Evolutionary conservation across 345 rosid genomes (phyloP).

Genomic region (Gossypium sturtianum): DNA sequence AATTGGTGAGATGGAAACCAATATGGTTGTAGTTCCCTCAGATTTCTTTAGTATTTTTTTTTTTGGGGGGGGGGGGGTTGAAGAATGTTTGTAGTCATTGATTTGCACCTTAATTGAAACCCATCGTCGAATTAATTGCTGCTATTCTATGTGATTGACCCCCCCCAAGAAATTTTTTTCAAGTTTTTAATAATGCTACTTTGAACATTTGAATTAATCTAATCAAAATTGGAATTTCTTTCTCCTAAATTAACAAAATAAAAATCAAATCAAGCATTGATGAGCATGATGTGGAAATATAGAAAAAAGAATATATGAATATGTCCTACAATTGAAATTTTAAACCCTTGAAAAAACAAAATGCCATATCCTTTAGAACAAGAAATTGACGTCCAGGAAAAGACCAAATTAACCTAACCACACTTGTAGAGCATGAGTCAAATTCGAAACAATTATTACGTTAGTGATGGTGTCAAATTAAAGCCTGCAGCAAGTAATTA

Average conservation of each 20-base stretch:
- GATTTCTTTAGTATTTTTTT: background rate
- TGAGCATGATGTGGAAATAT: background rate
- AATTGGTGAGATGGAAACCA: background rate
- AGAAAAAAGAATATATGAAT: background rate
- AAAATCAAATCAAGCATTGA: background rate
- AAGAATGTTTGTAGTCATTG: background rate
- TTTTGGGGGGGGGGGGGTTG: background rate
- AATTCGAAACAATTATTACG: background rate
- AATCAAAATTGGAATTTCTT: background rate
- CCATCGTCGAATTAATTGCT: background rate
- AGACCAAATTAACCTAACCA: background rate
- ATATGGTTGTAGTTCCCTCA: background rate
- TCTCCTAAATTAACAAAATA: background rate
- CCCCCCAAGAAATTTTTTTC: background rate
- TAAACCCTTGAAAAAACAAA: background rate
- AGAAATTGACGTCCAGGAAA: background rate
- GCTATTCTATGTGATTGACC: background rate
- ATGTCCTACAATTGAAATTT: background rate
- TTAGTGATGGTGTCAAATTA: background rate
- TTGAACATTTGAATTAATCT: too few species aligned
- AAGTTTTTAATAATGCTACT: background rate
- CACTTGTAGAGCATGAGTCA: too few species aligned
- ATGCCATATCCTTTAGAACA: background rate
- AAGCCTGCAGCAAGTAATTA: conserved; percentile 1
- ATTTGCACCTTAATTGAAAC: background rate